Percentiles rank a stretch among this genome's conserved stretches.
These are phyloP conservation scores for Blastocystis sp. DNA, from an alignment of 352 stramenopile species.

Conservation along the genomic window DNA sequence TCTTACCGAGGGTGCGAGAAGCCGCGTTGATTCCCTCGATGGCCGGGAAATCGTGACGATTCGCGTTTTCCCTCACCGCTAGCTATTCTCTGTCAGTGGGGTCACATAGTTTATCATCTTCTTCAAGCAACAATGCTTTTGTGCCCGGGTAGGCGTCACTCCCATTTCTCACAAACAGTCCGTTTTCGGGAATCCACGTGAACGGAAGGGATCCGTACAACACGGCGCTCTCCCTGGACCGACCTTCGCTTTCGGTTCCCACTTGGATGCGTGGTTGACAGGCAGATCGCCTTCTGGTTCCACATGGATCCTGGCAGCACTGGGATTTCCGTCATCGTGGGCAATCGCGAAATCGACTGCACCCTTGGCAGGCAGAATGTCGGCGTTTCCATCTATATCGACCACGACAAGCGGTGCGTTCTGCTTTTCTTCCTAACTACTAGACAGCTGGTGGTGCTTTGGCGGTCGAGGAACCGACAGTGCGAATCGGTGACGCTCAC, in stretches of 20 bases:
- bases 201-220: slow-evolving; percentile 24
- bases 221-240: background rate
- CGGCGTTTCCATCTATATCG: background rate
- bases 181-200: background rate
- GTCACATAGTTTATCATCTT: background rate
- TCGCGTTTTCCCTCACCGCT: no score
- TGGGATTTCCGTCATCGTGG: background rate
- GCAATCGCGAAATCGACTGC: slow-evolving; percentile 12
- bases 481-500: background rate
- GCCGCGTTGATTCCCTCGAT: no score
- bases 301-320: background rate
- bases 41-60: no score
- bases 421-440: background rate
- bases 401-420: background rate
- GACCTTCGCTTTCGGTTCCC: background rate
- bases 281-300: slow-evolving; percentile 12
- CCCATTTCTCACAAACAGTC: background rate
- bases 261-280: no score
- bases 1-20: no score
- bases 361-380: background rate
- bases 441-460: background rate
- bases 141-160: background rate
- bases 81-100: no score
- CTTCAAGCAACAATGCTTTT: background rate
- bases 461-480: background rate